A percentile compares a stretch with the other conserved stretches of the same genome.
phyloP scores from a whole-genome alignment of 768 basidiomycete genomes.

The Boletellus ananiceps region DNA sequence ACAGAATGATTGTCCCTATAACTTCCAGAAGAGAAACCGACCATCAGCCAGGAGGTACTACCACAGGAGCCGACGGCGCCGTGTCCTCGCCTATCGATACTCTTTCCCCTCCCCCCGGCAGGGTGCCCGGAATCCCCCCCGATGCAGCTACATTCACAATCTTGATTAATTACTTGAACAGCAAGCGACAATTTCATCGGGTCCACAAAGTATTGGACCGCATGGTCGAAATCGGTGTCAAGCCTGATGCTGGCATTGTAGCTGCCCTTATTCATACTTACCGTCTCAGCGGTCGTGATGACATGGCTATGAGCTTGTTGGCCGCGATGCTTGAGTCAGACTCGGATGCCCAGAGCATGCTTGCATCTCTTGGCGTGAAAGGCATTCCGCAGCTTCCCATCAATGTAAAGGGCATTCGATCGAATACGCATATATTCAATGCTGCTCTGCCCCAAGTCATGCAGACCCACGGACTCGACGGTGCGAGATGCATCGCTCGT shows the following conservation, averaged over 20 bases:
- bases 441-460: conserved; percentile 51
- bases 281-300: conserved; percentile 42
- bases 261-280: conserved; percentile 58
- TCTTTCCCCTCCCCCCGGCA: neutral
- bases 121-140: conserved; percentile 32
- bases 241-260: conserved; percentile 43
- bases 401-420: conserved; percentile 28
- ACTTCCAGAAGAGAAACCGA: conserved; percentile 23
- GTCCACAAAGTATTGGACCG: conserved; percentile 44
- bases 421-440: conserved; percentile 55
- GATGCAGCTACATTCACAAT: conserved; percentile 60
- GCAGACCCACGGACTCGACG: conserved; percentile 44
- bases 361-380: conserved; percentile 21
- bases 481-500: conserved; percentile 42
- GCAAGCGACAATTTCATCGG: conserved; percentile 39
- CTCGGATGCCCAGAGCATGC: conserved; percentile 20
- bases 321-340: conserved; percentile 40
- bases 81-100: conserved; percentile 2
- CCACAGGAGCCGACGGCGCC: conserved; percentile 31
- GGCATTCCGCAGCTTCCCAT: conserved; percentile 16
- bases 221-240: conserved; percentile 42
- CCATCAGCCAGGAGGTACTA: conserved; percentile 17
- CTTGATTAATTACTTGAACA: conserved; percentile 53
- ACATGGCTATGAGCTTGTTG: conserved; percentile 50
- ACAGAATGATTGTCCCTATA: conserved; percentile 47